A percentile compares a stretch with the other conserved stretches of the same genome.
Conservation (phyloP, 495 filamentous ascomycete genomes). For the Aspergillus mulundensis region DNA sequence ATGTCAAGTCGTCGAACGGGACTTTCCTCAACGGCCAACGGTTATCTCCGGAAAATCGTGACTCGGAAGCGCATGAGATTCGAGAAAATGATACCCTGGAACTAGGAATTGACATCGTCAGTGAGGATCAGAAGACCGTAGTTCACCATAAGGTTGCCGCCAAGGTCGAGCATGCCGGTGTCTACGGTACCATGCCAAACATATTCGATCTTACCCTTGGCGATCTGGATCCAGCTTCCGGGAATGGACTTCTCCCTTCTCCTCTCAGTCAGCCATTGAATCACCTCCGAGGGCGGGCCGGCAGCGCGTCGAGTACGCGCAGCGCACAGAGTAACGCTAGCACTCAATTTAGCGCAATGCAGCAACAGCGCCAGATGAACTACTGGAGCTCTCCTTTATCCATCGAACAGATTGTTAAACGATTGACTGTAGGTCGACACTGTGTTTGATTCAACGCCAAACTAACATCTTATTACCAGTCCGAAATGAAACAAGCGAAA, state of each 20-base stretch:
- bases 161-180: conserved; percentile 90
- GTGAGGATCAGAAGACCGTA: conserved; percentile 95
- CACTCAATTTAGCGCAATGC: conserved; percentile 54
- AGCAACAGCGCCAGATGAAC: conserved; percentile 66
- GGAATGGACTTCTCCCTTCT: conserved; percentile 62
- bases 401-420: conserved; percentile 92
- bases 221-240: conserved; percentile 71
- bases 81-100: conserved; percentile 85
- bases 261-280: conserved; percentile 52
- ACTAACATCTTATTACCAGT: conserved; percentile 50
- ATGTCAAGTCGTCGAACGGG: conserved; percentile 97
- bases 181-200: conserved; percentile 61
- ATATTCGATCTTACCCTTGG: conserved; percentile 85
- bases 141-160: conserved; percentile 98
- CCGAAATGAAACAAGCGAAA: conserved; percentile 81
- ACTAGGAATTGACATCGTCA: conserved; percentile 95
- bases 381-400: conserved; percentile 86
- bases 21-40: conserved; percentile 95
- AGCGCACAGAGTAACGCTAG: conserved; percentile 51
- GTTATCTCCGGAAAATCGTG: conserved; percentile 85
- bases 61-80: conserved; percentile 91
- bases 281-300: conserved; percentile 64
- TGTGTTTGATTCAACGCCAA: background rate
- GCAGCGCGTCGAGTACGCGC: conserved; percentile 63
- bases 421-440: conserved; percentile 62